These are phyloP conservation scores for Tuber aestivum DNA, from an alignment of 495 filamentous ascomycete genomes.

Conservation along the genomic window DNA sequence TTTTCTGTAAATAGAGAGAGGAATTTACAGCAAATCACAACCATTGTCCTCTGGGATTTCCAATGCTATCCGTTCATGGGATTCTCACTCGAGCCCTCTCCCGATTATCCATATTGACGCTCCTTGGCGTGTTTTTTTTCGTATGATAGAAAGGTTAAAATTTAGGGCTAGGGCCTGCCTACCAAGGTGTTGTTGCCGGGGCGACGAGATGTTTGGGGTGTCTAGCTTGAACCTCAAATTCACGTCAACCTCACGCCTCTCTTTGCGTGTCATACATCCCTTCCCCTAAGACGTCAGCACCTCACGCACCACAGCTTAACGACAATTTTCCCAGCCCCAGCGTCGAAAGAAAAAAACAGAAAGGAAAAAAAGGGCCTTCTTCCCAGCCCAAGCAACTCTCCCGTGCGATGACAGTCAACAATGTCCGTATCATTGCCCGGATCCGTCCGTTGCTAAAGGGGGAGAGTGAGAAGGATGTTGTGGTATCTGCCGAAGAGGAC, in stretches of 20 bases:
- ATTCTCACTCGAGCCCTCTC: not conserved
- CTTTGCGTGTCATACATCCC: constrained; percentile 2
- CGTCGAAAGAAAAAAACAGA: not conserved
- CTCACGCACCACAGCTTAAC: not conserved
- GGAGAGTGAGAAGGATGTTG: constrained; percentile 76
- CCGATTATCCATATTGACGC: not conserved
- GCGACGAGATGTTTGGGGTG: constrained; percentile 15
- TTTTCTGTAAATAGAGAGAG: not conserved
- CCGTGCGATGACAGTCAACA: constrained; percentile 14
- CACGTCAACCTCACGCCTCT: not conserved
- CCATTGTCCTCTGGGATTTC: not conserved
- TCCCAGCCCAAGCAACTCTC: not conserved
- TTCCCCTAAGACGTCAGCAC: constrained; percentile 3
- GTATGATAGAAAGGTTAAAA: not conserved
- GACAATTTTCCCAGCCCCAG: not conserved
- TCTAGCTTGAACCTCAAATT: constrained; percentile 15
- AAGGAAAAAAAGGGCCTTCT: constrained; percentile 9
- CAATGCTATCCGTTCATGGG: not conserved
- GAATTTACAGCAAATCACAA: not conserved
- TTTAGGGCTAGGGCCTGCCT: not conserved
- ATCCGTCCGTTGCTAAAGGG: constrained; percentile 79
- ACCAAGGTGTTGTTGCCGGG: constrained; percentile 7
- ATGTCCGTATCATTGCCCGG: constrained; percentile 78
- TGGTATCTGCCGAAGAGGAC: constrained; percentile 67
- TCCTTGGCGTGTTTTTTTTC: not conserved